These are phyloP conservation scores for Neurospora tetraspora DNA, from an alignment of 495 filamentous ascomycete genomes.

Conservation along the genomic window DNA sequence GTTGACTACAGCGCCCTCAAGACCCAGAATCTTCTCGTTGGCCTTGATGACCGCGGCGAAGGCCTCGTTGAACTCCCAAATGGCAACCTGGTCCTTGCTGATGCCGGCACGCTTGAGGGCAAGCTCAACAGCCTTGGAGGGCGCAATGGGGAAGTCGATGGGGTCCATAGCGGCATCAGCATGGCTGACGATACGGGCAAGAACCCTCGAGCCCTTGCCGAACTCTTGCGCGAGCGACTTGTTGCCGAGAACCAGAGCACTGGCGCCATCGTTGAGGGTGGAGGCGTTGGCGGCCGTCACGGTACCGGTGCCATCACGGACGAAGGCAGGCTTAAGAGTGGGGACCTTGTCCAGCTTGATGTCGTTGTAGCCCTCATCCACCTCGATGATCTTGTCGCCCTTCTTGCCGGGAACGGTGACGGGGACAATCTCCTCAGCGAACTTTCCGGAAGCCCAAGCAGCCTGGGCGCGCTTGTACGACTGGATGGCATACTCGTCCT, in stretches of 20 bases:
- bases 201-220: slow-evolving; percentile 59
- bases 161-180: slow-evolving; percentile 91
- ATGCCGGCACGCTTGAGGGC: slow-evolving; percentile 85
- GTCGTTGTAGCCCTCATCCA: slow-evolving; percentile 81
- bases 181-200: slow-evolving; percentile 74
- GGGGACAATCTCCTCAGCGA: slow-evolving; percentile 77
- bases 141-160: slow-evolving; percentile 91
- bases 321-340: slow-evolving; percentile 82
- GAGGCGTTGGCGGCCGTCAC: slow-evolving; percentile 92
- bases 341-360: slow-evolving; percentile 76
- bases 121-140: slow-evolving; percentile 83
- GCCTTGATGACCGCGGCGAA: slow-evolving; percentile 95
- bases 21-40: slow-evolving; percentile 81
- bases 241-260: slow-evolving; percentile 77
- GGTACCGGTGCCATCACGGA: slow-evolving; percentile 72
- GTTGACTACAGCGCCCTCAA: slow-evolving; percentile 72
- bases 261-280: slow-evolving; percentile 88
- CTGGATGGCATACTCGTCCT: slow-evolving; percentile 83
- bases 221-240: slow-evolving; percentile 66
- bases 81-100: slow-evolving; percentile 73
- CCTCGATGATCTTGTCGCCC: slow-evolving; percentile 65
- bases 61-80: slow-evolving; percentile 98
- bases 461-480: slow-evolving; percentile 80
- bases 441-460: slow-evolving; percentile 73
- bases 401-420: slow-evolving; percentile 79